Conservation (phyloP, 257 asterid species). For the Lavandula angustifolia region DNA sequence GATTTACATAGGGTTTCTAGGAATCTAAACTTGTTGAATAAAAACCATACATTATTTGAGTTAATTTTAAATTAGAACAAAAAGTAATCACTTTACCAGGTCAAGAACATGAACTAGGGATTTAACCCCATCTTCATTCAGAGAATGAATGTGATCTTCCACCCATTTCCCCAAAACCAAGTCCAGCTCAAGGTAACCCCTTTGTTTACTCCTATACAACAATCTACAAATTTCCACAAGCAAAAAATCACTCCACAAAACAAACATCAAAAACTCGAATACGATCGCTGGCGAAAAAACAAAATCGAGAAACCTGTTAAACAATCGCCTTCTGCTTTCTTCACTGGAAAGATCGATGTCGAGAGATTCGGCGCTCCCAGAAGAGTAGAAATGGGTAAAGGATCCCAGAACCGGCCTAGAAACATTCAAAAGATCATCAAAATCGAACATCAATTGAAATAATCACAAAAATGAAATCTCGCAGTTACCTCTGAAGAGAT, state of each 20-base stretch:
- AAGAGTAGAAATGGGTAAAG: slow-evolving; percentile 51
- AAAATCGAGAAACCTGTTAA: slow-evolving; percentile 57
- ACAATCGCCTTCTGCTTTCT: slow-evolving; percentile 74
- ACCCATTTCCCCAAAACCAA: slow-evolving; percentile 89
- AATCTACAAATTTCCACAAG: slow-evolving; percentile 47
- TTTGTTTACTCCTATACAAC: slow-evolving; percentile 84
- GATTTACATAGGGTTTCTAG: too few relatives aligned
- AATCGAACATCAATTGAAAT: not conserved
- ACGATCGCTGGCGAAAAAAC: not conserved
- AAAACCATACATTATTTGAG: too few relatives aligned
- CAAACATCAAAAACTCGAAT: not conserved
- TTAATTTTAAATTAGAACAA: not conserved
- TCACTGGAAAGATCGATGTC: slow-evolving; percentile 66
- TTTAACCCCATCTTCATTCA: slow-evolving; percentile 71
- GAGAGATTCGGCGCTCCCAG: slow-evolving; percentile 36
- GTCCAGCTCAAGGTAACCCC: slow-evolving; percentile 92
- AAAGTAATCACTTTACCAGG: slow-evolving; percentile 42
- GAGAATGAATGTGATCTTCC: slow-evolving; percentile 70
- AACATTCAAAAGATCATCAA: not conserved
- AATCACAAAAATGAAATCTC: not conserved
- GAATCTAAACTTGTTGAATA: too few relatives aligned
- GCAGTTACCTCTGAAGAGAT: slow-evolving; percentile 41
- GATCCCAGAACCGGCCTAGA: slow-evolving; percentile 58
- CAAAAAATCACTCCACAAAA: slow-evolving; percentile 3
- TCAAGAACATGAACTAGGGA: slow-evolving; percentile 79